These are phyloP conservation scores for Cochlearia excelsa DNA, from an alignment of 345 rosid genomes.

Conservation along the genomic window DNA sequence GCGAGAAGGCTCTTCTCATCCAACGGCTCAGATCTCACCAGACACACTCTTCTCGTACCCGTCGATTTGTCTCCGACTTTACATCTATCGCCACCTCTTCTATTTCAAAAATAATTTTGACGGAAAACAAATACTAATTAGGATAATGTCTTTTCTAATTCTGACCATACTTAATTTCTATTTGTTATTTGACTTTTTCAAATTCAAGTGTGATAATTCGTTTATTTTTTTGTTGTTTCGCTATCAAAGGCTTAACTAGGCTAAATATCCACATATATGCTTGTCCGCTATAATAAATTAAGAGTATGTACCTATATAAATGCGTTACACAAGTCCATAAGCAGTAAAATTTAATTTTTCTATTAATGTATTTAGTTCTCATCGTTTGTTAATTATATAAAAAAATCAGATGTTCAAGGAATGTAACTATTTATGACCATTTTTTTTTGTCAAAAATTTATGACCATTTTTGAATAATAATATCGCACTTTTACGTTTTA, in stretches of 20 bases:
- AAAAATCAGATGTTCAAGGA: constrained; percentile 9
- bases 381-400: background rate
- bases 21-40: constrained; percentile 22
- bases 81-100: constrained; percentile 29
- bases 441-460: background rate
- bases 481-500: constrained; percentile 8
- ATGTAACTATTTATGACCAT: constrained; percentile 2
- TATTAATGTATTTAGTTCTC: background rate
- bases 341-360: background rate
- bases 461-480: constrained; percentile 11
- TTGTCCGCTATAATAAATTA: constrained; percentile 3
- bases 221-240: constrained; percentile 20
- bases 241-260: constrained; percentile 29
- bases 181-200: constrained; percentile 28
- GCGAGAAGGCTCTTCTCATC: constrained; percentile 34
- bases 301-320: background rate
- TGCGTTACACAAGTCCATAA: background rate
- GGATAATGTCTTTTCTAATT: constrained; percentile 28
- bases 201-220: constrained; percentile 5
- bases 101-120: background rate
- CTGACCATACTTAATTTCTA: constrained; percentile 28
- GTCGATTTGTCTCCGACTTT: constrained; percentile 29
- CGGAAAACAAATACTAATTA: constrained; percentile 1
- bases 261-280: constrained; percentile 28
- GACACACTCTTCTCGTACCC: constrained; percentile 27